phyloP scores from a whole-genome alignment of 768 basidiomycete genomes.

The Lactarius evosmus region DNA sequence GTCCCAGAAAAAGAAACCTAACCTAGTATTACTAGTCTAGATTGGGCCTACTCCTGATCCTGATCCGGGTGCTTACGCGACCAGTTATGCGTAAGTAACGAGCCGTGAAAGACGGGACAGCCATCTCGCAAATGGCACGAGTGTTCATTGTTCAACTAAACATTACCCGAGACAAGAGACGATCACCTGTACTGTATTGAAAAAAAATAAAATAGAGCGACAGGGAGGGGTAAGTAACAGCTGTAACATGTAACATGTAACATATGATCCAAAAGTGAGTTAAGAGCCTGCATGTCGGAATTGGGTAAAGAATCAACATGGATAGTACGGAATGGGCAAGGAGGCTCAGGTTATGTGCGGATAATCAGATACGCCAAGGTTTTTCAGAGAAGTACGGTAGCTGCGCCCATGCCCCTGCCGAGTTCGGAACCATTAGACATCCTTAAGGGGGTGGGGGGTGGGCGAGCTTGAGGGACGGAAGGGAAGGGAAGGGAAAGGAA shows the following conservation, averaged over 20 bases:
- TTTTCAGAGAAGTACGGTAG: conserved; percentile 7
- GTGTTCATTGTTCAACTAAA: not conserved
- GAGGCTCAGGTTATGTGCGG: conserved; percentile 6
- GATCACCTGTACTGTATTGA: not conserved
- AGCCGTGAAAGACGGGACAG: conserved; percentile 13
- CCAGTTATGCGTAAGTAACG: conserved; percentile 9
- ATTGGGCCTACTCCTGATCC: conserved; percentile 4
- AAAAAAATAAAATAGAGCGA: not conserved
- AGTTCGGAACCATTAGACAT: conserved; percentile 18
- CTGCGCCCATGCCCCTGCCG: not conserved
- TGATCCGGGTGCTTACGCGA: conserved; percentile 11
- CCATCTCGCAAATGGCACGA: not conserved
- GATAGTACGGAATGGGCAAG: conserved; percentile 5
- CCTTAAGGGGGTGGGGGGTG: not conserved
- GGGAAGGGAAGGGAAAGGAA: not conserved
- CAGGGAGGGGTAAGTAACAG: not conserved
- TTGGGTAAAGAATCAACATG: not conserved
- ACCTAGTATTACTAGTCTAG: not conserved
- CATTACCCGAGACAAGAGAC: not conserved
- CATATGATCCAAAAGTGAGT: not conserved
- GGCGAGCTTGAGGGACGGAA: not conserved
- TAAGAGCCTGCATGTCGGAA: not conserved
- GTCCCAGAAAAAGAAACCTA: not conserved
- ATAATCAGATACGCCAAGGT: conserved; percentile 22
- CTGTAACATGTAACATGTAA: not conserved